phyloP scores from a whole-genome alignment of 768 basidiomycete species.

The Fomitopsis pulvina region DNA sequence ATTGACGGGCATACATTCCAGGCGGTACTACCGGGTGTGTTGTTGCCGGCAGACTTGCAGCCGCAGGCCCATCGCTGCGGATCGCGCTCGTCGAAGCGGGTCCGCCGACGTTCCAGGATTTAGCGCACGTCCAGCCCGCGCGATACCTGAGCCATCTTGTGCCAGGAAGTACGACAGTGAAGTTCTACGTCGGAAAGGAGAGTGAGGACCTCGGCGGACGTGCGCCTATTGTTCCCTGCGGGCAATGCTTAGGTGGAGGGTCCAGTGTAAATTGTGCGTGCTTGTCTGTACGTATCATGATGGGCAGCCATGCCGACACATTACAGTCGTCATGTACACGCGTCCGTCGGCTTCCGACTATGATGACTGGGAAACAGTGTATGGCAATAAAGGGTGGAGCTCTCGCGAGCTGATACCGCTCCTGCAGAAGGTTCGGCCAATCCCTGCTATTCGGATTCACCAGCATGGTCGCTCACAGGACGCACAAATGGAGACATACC shows the following conservation, averaged over 20 bases:
- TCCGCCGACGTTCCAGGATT: constrained; percentile 38
- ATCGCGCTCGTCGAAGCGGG: constrained; percentile 61
- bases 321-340: constrained; percentile 39
- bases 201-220: constrained; percentile 41
- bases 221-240: constrained; percentile 34
- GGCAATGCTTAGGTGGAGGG: constrained; percentile 52
- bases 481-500: constrained; percentile 26
- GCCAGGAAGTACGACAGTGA: constrained; percentile 34
- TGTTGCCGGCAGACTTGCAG: constrained; percentile 44
- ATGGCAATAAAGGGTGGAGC: constrained; percentile 57
- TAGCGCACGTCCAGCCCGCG: constrained; percentile 45
- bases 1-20: too few relatives aligned
- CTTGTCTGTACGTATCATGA: too few relatives aligned
- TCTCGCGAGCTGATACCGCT: constrained; percentile 51
- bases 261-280: constrained; percentile 51
- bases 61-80: constrained; percentile 43
- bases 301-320: constrained; percentile 14
- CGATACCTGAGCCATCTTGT: constrained; percentile 37
- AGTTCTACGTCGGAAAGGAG: constrained; percentile 30
- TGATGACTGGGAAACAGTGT: constrained; percentile 49
- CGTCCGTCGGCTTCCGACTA: constrained; percentile 58
- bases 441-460: neutral
- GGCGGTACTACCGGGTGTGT: constrained; percentile 53
- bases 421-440: constrained; percentile 33
- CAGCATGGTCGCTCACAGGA: neutral